Conservation (phyloP, 768 basidiomycete species). For the Lyophyllum semitale region DNA sequence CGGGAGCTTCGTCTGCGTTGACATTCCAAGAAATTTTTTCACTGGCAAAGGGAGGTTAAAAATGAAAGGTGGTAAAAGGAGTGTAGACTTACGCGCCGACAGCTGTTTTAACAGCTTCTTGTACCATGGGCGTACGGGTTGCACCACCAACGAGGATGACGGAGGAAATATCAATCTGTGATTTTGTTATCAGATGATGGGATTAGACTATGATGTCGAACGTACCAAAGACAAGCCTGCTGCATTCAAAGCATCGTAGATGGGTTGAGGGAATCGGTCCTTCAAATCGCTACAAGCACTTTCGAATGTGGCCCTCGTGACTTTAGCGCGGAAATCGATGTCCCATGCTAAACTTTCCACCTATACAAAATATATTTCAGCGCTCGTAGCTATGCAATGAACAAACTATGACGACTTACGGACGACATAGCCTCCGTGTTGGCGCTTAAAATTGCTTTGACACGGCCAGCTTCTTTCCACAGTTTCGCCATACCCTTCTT, state of each 20-base stretch:
- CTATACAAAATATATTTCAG: slow-evolving; percentile 33
- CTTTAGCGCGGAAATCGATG: slow-evolving; percentile 82
- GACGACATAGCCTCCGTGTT: slow-evolving; percentile 78
- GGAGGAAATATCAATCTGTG: slow-evolving; percentile 77
- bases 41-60: slow-evolving; percentile 29
- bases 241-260: slow-evolving; percentile 67
- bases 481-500: slow-evolving; percentile 89
- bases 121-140: slow-evolving; percentile 91
- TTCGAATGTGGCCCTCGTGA: slow-evolving; percentile 83
- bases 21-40: slow-evolving; percentile 92
- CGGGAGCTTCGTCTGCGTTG: slow-evolving; percentile 95
- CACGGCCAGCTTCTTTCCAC: slow-evolving; percentile 89
- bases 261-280: slow-evolving; percentile 64
- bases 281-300: slow-evolving; percentile 66
- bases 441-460: slow-evolving; percentile 92
- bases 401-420: slow-evolving; percentile 41
- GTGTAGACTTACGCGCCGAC: slow-evolving; percentile 70
- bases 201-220: not conserved
- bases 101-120: slow-evolving; percentile 71
- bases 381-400: not conserved
- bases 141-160: slow-evolving; percentile 93
- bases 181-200: slow-evolving; percentile 2
- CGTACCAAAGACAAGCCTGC: slow-evolving; percentile 70
- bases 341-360: slow-evolving; percentile 91
- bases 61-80: not conserved